Base-by-base conservation (phyloP, 495 filamentous ascomycete genomes). In the Amorphotheca resinae region DNA sequence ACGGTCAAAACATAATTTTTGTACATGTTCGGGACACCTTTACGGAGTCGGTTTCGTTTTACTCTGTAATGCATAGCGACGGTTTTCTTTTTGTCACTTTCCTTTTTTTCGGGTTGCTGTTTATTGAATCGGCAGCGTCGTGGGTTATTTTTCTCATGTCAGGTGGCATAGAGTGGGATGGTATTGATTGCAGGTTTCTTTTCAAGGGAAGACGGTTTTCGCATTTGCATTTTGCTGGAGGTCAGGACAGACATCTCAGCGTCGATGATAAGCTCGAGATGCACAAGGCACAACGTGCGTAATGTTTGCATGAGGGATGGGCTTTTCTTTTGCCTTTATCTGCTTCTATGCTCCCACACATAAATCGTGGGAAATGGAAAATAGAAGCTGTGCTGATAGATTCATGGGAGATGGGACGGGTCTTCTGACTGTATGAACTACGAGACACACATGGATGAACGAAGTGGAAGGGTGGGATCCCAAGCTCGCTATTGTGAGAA, bases 41-140 rank as follows among this genome's bases (percentile, higher is more conserved):
- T 22, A 15, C 32, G 22, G 34, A 18, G 44, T 40, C 43, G 23
- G 9, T 20, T 12, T 45, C 50, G 36, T 18, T 44, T 54, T 50
- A 23, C 41, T 40, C 25, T 40, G 18, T 22, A 4, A 9, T 42
- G 51, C 51, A 54, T 54, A 54, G 51, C 51, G 51, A 50, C 40
- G 51, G 51, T 47, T 50, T 39, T 33, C 8, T 41, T 47, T 42
- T 33, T 4, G 2, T 37, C 4, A 37, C 14, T 15, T 4, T 21
- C 14, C 18, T 37, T 15, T 18, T 9, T 21, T 17, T 17, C 9
- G 34, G 34, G 6, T 37, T 16, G 14, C 34, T 18, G 9, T 18
- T 21, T 37, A 37, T 21, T 5, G 20, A 8, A 6, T 16, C 38
- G n/a, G n/a, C 18, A 6, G 26, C 22, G 26, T 25, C 12, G 14